These are phyloP conservation scores for Entophlyctis luteolus DNA, from an alignment of 192 early-diverging fungal genomes.

Conservation along the genomic window DNA sequence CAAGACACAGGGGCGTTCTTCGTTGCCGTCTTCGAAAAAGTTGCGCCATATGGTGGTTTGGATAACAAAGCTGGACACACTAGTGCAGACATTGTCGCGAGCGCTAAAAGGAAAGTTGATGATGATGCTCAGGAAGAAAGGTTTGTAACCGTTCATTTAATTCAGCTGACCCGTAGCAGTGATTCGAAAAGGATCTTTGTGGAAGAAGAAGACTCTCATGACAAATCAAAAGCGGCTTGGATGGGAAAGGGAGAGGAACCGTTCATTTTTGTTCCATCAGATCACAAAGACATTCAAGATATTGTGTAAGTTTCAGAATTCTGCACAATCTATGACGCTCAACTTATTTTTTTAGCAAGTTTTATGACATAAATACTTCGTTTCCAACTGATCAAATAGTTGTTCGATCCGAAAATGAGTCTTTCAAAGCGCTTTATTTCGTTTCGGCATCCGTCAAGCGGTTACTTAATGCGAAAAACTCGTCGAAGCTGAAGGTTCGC, in stretches of 20 bases:
- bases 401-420: constrained; percentile 70
- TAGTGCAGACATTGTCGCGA: too few species aligned
- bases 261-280: constrained; percentile 73
- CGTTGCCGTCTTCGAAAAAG: constrained; percentile 93
- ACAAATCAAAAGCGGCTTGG: constrained; percentile 25
- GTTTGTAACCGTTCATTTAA: not conserved
- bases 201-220: not conserved
- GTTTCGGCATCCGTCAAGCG: constrained; percentile 76
- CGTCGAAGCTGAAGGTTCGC: constrained; percentile 36
- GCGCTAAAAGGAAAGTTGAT: constrained; percentile 1
- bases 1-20: constrained; percentile 99
- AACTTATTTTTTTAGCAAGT: too few species aligned
- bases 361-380: constrained; percentile 68
- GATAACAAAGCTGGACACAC: constrained; percentile 37
- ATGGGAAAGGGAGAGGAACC: constrained; percentile 67
- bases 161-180: not conserved
- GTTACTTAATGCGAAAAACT: constrained; percentile 61
- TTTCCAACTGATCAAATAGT: constrained; percentile 85
- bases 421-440: constrained; percentile 77
- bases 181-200: constrained; percentile 13
- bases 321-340: too few species aligned
- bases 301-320: constrained; percentile 48
- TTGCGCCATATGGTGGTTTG: constrained; percentile 58
- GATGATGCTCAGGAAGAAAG: constrained; percentile 14
- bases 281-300: constrained; percentile 55